These are phyloP conservation scores for Ceriops decandra DNA, from an alignment of 345 rosid species.

Conservation along the genomic window DNA sequence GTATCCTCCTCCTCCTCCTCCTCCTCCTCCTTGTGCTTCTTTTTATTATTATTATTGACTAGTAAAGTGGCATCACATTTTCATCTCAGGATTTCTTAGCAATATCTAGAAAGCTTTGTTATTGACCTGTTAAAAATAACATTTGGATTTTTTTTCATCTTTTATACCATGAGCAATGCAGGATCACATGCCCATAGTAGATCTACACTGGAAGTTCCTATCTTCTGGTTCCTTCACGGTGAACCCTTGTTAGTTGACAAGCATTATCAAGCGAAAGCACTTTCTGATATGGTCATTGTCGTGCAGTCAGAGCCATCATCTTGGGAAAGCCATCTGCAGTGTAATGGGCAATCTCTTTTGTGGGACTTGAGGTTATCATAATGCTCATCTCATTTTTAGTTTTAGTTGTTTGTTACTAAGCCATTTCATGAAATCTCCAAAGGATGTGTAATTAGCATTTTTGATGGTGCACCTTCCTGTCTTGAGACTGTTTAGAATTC, in stretches of 20 bases:
- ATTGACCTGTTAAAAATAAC: not conserved
- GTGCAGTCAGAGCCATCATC: conserved; percentile 89
- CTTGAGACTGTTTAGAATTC: not conserved
- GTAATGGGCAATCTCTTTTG: conserved; percentile 85
- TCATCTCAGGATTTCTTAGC: not conserved
- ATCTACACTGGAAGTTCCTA: conserved; percentile 93
- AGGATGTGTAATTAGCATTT: not conserved
- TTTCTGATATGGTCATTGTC: conserved; percentile 87
- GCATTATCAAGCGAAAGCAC: conserved; percentile 94
- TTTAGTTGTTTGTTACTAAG: conserved; percentile 10
- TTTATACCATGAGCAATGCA: conserved; percentile 28
- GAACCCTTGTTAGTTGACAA: conserved; percentile 88
- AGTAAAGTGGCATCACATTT: too few species aligned
- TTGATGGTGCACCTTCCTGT: too few species aligned
- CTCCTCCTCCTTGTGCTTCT: too few species aligned
- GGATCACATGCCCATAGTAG: conserved; percentile 91
- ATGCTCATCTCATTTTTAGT: not conserved
- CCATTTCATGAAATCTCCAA: not conserved
- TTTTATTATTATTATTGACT: too few species aligned
- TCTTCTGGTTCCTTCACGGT: conserved; percentile 87
- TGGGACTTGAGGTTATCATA: conserved; percentile 81
- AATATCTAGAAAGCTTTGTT: not conserved
- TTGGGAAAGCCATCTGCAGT: conserved; percentile 97
- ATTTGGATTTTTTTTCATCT: not conserved
- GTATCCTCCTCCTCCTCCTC: too few species aligned